A percentile compares a stretch with the other conserved stretches of the same genome.
phyloP scores from a whole-genome alignment of 805 yeast genomes.

The Barnettozyma wickerhamii region DNA sequence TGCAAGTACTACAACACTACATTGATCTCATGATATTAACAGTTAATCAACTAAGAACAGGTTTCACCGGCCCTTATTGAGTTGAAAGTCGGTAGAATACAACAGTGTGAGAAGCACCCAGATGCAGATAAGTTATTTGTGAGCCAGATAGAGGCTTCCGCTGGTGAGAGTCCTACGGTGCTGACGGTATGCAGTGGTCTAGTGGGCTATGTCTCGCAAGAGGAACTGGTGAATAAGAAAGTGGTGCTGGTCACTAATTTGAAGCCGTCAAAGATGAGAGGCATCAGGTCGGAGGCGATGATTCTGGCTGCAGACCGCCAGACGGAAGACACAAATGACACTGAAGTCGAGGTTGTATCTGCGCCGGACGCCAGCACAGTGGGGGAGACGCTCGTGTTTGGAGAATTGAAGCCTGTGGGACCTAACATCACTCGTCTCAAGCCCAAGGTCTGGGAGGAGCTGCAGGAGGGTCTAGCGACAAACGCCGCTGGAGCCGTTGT shows the following conservation, averaged over 20 bases:
- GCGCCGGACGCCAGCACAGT: conserved; percentile 37
- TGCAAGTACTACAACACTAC: not conserved
- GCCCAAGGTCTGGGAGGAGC: conserved; percentile 13
- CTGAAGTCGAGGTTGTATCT: conserved; percentile 39
- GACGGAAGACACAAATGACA: conserved; percentile 11
- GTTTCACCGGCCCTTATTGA: conserved; percentile 22
- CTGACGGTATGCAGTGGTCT: conserved; percentile 58
- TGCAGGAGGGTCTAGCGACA: conserved; percentile 9
- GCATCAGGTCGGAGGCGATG: conserved; percentile 61
- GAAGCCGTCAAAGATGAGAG: conserved; percentile 61
- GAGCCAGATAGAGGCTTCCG: conserved; percentile 40
- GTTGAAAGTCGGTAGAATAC: conserved; percentile 46
- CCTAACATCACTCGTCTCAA: conserved; percentile 8
- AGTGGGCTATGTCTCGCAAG: conserved; percentile 38
- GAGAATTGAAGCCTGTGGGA: conserved; percentile 15
- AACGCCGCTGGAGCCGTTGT: conserved; percentile 8
- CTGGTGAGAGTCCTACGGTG: conserved; percentile 28
- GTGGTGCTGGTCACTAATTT: conserved; percentile 56
- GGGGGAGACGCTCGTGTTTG: conserved; percentile 40
- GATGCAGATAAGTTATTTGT: conserved; percentile 58
- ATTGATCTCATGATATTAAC: no score
- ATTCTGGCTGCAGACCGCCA: conserved; percentile 49
- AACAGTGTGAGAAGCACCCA: conserved; percentile 43
- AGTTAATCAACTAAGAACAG: not conserved
- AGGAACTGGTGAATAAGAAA: conserved; percentile 32